A percentile compares a stretch with the other conserved stretches of the same genome.
Evolutionary conservation across 345 rosid genomes (phyloP).

Genomic region (Aurinia saxatilis): DNA sequence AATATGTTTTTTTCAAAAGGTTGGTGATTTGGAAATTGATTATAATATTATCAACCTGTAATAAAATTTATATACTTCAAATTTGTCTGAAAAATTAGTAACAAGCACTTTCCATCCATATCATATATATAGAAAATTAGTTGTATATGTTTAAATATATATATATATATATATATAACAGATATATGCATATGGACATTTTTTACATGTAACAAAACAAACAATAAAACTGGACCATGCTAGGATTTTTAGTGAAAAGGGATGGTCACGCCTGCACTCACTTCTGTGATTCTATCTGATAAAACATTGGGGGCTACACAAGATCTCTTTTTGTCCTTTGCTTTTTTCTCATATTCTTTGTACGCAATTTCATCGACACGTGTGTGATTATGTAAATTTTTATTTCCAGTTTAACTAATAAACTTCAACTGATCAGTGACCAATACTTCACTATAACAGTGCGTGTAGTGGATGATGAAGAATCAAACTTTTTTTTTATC

Average conservation of each 20-base stretch:
- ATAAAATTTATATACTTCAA: not conserved
- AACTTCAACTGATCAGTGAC: not conserved
- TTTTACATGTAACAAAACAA: not conserved
- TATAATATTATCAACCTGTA: not conserved
- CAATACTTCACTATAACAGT: not conserved
- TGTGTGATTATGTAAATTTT: not conserved
- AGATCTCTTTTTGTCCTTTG: not conserved
- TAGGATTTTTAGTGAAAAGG: conserved; percentile 2
- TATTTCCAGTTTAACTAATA: too few relatives aligned
- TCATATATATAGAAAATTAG: too few relatives aligned
- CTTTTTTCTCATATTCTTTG: not conserved
- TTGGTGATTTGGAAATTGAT: too few relatives aligned
- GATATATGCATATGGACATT: too few relatives aligned
- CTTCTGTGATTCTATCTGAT: not conserved
- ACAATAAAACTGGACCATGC: not conserved
- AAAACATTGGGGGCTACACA: not conserved
- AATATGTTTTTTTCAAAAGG: not conserved
- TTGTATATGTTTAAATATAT: too few relatives aligned
- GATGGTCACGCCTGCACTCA: not conserved
- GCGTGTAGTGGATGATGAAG: not conserved
- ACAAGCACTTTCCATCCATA: not conserved
- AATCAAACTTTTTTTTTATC: too few relatives aligned
- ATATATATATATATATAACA: too few relatives aligned
- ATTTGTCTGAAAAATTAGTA: not conserved
- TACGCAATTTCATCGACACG: not conserved